Evolutionary conservation across 73 alveolate species (phyloP), one percentile per base, ranked within the genome.

Genomic region (Stentor roeselii): DNA sequence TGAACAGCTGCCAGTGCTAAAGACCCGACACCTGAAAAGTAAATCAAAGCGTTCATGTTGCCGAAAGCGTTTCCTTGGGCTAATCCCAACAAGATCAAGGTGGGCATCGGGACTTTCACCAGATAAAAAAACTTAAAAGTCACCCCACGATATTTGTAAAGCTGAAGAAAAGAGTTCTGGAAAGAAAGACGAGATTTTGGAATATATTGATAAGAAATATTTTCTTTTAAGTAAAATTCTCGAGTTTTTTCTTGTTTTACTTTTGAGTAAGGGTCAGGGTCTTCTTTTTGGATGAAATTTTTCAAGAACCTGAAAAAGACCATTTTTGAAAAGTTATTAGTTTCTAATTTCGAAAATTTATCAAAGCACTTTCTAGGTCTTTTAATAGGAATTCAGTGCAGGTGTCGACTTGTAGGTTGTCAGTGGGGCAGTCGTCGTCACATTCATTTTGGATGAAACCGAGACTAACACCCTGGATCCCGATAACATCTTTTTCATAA

Each of bases 401-500:
- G 11, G 37, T 40, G 27, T 67, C 41, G 11, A 67, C 34, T 40
- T 67, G 80, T 67, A 40, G 27, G 41, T 67, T 40, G 41, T 67
- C 80, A 30, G 80, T 67, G 21, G 37, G 80, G 34, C 80, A 67
- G 34, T 67, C 80, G 34, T 67, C 80, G 41, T 67, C 80, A 32
- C 37, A 67, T 32, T 67, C 80, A 2, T 67, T 67, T 34, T 67
- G 21, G n/a, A 67, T 67, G 21, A 67, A 15, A 34, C 37, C 34
- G 37, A 27, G 42, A 21, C 50, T 30, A 21, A 67, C 41, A 2
- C 14, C 41, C 34, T 21, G 37, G 37, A 27, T 40, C 11, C 27
- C 11, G 14, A 67, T 67, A 67, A 67, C 41, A 27, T 67, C 80
- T 21, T 32, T 67, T 67, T 67, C 80, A 27, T 34, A 27, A 32